Base-by-base conservation (phyloP, 495 filamentous ascomycete species). In the Peziza echinospora region DNA sequence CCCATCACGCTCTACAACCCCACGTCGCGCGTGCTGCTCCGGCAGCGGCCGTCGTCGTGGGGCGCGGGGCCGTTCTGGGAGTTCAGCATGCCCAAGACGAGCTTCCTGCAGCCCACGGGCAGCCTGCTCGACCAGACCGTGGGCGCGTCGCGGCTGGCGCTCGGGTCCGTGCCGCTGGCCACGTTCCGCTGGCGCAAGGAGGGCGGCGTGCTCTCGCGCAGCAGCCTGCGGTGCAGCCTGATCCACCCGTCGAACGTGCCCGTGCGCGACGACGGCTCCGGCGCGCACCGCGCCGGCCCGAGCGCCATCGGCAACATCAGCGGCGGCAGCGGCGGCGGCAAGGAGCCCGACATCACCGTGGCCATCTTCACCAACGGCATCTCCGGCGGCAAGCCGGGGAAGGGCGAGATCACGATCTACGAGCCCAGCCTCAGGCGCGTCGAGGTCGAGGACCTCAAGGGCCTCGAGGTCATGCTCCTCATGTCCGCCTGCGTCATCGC, bases 361-460 rank as follows among this genome's bases (percentile, higher is more conserved):
- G 83, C 82, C 0, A 67, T 96, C 47, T 93, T 87, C 66, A 62
- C 68, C 26, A 63, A 66, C 0, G 59, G 80, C 24, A 11, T 37
- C 30, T 3, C 6, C 3, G 30, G 30, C 2, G 71, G 69, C 24
- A 79, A 82, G 49, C 58, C 62, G 19, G 59, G 57, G 6, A 57
- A 55, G 11, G 55, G 59, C 26, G 69, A 73, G 26, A 57, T 96
- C 24, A 91, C 87, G 11, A 65, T 97, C 34, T 93, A 93, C 63
- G 80, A 96, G 63, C 80, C 87, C 16, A 94, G 96, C 57, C 66
- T 96, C 23, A 77, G 78, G 41, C 69, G 89, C 1, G 80, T 94
- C 3, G 86, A 94, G 34, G 76, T 94, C 54, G 87, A 96, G 59
- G 89, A 97, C 62, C 74, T 78, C 48, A 97, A 96, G 61, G 89